Percentiles rank a stretch among this genome's conserved stretches.
Evolutionary conservation across 495 filamentous ascomycete species (phyloP).

Genomic region (Paragyromitra xinjiangensis): DNA sequence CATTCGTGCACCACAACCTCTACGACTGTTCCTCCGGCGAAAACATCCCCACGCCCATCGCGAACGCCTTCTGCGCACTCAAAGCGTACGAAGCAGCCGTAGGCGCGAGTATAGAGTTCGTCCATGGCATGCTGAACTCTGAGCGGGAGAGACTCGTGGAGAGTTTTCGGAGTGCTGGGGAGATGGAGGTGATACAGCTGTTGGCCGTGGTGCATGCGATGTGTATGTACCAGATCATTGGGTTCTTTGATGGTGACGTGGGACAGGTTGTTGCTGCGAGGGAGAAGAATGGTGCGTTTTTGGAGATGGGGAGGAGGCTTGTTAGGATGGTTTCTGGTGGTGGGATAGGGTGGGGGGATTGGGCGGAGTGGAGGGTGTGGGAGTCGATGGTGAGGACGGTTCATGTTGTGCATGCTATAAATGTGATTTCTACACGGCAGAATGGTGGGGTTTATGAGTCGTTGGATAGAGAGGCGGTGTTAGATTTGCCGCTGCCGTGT

Average conservation of each 20-base stretch:
- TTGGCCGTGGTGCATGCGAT: conserved; percentile 6
- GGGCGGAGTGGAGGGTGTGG: conserved; percentile 18
- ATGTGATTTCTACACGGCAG: conserved; percentile 14
- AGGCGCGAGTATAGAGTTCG: background rate
- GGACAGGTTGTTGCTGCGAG: conserved; percentile 1
- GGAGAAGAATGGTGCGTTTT: conserved; percentile 2
- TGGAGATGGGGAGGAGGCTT: conserved; percentile 10
- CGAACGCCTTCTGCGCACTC: conserved; percentile 14
- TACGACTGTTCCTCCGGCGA: conserved; percentile 16
- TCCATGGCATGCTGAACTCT: background rate
- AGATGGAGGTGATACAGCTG: background rate
- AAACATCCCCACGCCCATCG: background rate
- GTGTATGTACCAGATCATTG: conserved; percentile 13
- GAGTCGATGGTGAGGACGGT: conserved; percentile 11
- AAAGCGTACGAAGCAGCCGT: conserved; percentile 26
- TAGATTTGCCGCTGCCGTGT: conserved; percentile 12
- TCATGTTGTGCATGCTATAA: conserved; percentile 13
- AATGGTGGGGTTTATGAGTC: conserved; percentile 10
- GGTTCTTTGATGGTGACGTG: conserved; percentile 11
- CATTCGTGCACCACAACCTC: conserved; percentile 13
- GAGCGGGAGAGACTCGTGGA: background rate
- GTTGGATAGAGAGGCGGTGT: conserved; percentile 4
- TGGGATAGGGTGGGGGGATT: background rate
- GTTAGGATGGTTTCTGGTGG: background rate
- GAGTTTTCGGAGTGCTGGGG: background rate